Base-by-base conservation (phyloP, 2,329 filamentous ascomycete genomes). In the Claviceps pusilla region DNA sequence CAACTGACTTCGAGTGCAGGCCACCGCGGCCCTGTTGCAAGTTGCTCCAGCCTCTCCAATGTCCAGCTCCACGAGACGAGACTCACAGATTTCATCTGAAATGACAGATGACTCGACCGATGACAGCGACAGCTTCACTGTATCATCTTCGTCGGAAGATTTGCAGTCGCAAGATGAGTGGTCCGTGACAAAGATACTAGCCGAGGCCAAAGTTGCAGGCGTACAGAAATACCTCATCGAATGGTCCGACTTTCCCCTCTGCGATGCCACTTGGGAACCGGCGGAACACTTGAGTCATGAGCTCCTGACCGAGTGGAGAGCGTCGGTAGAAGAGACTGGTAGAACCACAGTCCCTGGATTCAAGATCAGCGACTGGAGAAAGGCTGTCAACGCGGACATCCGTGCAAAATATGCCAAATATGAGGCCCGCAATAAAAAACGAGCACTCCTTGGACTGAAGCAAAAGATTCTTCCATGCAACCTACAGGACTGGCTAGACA, bases 211-310 rank as follows among this genome's bases (percentile, higher is more conserved):
- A 4, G 55, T 67, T 3, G 56, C 61, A 3, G 65, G 63, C 3
- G 50, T 57, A 28, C 54, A 54, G 2, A 59, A 57, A 48, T 73
- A 66, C 55, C 63, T 73, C 3, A 62, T 72, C 11, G 58, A 66
- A 53, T 73, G 71, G 71, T 61, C 65, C 24, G 65, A 64, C 2
- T 72, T 61, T 49, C 57, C 61, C 1, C 60, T 73, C 0, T 56
- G 59, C 35, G 63, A 67, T n/a, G 67, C 68, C 48, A 68, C 66
- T 3, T 82, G 78, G 78, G 78, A 82, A 58, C 76, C 77, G 0
- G 58, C 62, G 10, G 63, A 69, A 5, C 66, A 78, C 54, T 61
- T 80, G 4, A 65, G 65, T 0, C 57, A 63, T 2, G 65, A 66
- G 0, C 63, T 78, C 5, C 60, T 72, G 2, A 56, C 61, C 0